Base-by-base conservation (phyloP, 805 yeast genomes). In the Nakazawaea wyomingensis region DNA sequence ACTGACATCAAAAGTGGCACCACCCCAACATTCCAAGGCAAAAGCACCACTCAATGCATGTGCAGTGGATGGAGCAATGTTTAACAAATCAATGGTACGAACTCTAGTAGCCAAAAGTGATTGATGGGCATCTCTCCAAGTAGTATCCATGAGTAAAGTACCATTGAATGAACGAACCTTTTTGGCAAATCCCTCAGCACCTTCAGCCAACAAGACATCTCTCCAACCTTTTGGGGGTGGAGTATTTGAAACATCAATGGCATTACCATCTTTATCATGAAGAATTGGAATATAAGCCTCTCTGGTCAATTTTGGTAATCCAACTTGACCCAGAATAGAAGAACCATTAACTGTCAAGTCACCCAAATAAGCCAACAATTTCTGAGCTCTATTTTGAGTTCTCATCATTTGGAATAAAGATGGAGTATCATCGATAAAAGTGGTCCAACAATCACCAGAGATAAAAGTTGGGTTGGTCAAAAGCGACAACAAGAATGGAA, bases 61-160 rank as follows among this genome's bases (percentile, higher is more conserved):
- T 3, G 96, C 86, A 26, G 99, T 93, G 45, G 95, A 79, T 47
- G 89, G 90, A 18, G 99, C 99, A 69, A 93, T 87, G 54, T 89
- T 85, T 41, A 83, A 70, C 58, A 93, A 71, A 66, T 93, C 99
- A 54, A 85, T 76, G 19, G 99, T 93, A 69, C 99, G 82, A 30
- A 93, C 95, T 68, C 99, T 85, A 33, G 99, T 93, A 8, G 99
- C 99, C 59, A 93, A 74, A 54, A 93, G 70, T 19, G 97, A 90
- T 74, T 93, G 99, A 69, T 93, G 99, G 29, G 99, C 99, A 67
- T 93, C 99, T 80, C 99, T 88, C 99, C 99, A 93, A 8, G 99
- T 93, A 43, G 99, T 93, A 65, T 93, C 99, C 87, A 95, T 93
- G 56, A 93, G 69, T 64, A 93, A 72, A 52, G 96, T 82, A 57